Evolutionary conservation across 306 rosid species (phyloP).

Genomic region (Abrus precatorius): DNA sequence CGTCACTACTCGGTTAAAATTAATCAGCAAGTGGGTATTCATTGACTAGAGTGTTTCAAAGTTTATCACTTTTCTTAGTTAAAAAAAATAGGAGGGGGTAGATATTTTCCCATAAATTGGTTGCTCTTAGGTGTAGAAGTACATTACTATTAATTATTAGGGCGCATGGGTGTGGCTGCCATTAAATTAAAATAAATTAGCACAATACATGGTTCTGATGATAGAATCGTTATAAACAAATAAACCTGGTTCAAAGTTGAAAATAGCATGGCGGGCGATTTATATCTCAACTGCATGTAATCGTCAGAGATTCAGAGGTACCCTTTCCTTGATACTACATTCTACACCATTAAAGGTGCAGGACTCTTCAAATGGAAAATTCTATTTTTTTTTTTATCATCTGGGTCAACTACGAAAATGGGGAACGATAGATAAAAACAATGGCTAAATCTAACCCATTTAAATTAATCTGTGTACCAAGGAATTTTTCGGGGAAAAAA

Average conservation of each 20-base stretch:
- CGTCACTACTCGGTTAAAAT: conserved; percentile 35
- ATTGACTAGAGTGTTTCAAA: conserved; percentile 28
- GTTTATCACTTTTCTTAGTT: conserved; percentile 7
- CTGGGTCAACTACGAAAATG: conserved; percentile 16
- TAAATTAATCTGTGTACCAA: background rate
- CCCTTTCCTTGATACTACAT: background rate
- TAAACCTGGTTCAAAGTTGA: conserved; percentile 13
- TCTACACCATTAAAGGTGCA: background rate
- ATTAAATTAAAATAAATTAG: conserved; percentile 30
- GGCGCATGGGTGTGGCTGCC: background rate
- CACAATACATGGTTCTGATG: background rate
- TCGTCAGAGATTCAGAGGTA: background rate
- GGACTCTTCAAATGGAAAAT: background rate
- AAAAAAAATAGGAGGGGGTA: background rate
- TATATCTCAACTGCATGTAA: background rate
- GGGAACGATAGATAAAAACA: background rate
- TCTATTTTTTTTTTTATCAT: conserved; percentile 1
- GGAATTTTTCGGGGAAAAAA: background rate
- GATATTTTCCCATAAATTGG: conserved; percentile 26
- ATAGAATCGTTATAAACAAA: background rate
- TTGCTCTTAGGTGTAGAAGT: background rate
- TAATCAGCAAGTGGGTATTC: conserved; percentile 38
- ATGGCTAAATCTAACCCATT: background rate
- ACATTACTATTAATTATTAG: conserved; percentile 5
- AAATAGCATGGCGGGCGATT: background rate